Base-by-base conservation (phyloP, 805 yeast species). In the Saccharomycopsis sp. region DNA sequence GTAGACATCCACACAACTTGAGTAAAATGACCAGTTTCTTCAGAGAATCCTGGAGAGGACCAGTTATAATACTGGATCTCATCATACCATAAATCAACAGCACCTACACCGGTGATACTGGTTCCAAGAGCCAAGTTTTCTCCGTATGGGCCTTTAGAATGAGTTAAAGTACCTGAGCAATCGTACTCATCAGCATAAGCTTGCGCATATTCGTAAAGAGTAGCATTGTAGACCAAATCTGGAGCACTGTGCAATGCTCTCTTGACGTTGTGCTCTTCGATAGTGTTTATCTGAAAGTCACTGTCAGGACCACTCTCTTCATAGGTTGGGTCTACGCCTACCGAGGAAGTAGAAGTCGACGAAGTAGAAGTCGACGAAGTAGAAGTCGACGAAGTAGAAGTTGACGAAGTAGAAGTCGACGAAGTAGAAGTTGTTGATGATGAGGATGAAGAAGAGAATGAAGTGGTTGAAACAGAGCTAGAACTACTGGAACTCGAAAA, bases 101-200 rank as follows among this genome's bases (percentile, higher is more conserved):
- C 87, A 2, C 80, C 84, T 24, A 69, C 68, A 22, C 47, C 52
- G 2, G 81, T 70, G 55, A 73, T 66, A 68, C 76, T 65, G 69
- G 77, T 85, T 22, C 96, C 96, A 49, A 84, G 77, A 14, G 94
- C 94, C 58, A 88, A 75, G 73, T 88, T 88, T 70, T 88, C 96
- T 57, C 96, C 96, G 69, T 83, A 84, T 20, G 78, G 78, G 14
- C 85, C 83, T 49, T 77, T 74, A 1, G 92, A 84, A 70, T 88
- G 96, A 20, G 73, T 72, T 61, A 88, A 73, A 17, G 70, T 69
- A 22, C 85, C 83, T 64, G 76, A 73, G 69, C 89, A 86, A 52
- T 76, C 73, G 70, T 85, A 84, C 20, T 68, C 60, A 52, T 74
- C 75, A 19, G 90, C 88, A 65, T 78, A 83, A 49, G 69, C 65